Base-by-base conservation (phyloP, 352 stramenopile species). In the Pythium brassicae region DNA sequence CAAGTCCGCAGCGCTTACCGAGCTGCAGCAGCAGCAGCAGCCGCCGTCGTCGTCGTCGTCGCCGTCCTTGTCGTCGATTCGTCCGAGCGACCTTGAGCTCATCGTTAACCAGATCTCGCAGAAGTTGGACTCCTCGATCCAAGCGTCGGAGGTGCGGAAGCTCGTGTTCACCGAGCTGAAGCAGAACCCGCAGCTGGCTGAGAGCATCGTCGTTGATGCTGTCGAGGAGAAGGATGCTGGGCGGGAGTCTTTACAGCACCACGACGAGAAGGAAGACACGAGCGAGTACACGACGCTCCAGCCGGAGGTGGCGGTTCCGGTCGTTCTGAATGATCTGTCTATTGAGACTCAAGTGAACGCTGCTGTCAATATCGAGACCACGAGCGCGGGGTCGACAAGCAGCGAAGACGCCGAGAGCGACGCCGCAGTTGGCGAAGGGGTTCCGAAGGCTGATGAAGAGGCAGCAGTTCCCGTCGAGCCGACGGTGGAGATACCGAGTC, bases 41-140 rank as follows among this genome's bases (percentile, higher is more conserved):
- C 37, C 25, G 17, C 1, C 44, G n/a, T 37, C n/a, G n/a, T n/a
- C n/a, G n/a, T n/a, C n/a, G n/a, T n/a, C 49, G 7, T 40, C 52
- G 40, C 10, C 32, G 17, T 32, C 49, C 11, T 25, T 26, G 11
- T 15, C 45, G 22, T 61, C 55, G 35, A 55, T 67, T 29, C 55
- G 63, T 27, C 26, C 55, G 22, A 64, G 49, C 14, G 61, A 67
- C 27, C 42, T 67, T 19, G 61, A 63, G 34, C 25, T 43, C 37
- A 63, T 67, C 25, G 61, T 67, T 19, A 49, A 64, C 17, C 61
- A 53, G 35, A 67, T 67, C 23, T 56, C 61, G 7, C 55, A 60
- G 23, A 63, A 63, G 11, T 19, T 67, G 26, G 50, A 63, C 26
- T 56, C 59, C 4, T 48, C 53, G 10, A 32, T 49, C 14, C 50